Conservation (phyloP, 2,329 filamentous ascomycete species). For the Nakataea oryzae region DNA sequence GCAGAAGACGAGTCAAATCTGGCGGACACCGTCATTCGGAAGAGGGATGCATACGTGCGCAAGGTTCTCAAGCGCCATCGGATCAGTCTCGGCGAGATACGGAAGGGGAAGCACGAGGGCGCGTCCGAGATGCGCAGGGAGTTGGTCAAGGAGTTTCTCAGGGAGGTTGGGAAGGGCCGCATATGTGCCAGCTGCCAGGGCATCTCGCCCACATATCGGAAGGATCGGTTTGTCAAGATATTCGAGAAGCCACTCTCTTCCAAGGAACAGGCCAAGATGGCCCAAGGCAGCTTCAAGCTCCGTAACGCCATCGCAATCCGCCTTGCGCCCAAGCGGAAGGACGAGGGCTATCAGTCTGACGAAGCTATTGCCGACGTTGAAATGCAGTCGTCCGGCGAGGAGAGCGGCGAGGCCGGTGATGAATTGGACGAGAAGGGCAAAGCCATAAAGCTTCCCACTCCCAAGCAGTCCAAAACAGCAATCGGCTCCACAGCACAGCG, state of each 20-base stretch:
- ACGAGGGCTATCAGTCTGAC: slow-evolving; percentile 41
- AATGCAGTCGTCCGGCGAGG: slow-evolving; percentile 28
- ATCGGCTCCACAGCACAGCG: slow-evolving; percentile 41
- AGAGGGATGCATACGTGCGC: slow-evolving; percentile 59
- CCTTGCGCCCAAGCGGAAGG: slow-evolving; percentile 20
- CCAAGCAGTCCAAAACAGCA: slow-evolving; percentile 17
- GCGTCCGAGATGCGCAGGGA: slow-evolving; percentile 65
- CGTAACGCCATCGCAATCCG: slow-evolving; percentile 58
- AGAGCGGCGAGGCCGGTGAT: slow-evolving; percentile 32
- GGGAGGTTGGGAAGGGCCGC: slow-evolving; percentile 57
- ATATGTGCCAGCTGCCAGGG: slow-evolving; percentile 59
- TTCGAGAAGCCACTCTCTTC: slow-evolving; percentile 70
- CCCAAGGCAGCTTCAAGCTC: slow-evolving; percentile 53
- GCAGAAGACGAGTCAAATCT: slow-evolving; percentile 50
- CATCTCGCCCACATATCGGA: slow-evolving; percentile 74
- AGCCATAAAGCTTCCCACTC: slow-evolving; percentile 48
- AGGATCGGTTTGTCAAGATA: slow-evolving; percentile 86
- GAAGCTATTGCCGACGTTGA: slow-evolving; percentile 62
- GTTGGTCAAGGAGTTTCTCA: slow-evolving; percentile 73
- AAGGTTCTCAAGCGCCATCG: slow-evolving; percentile 55
- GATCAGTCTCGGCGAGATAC: slow-evolving; percentile 33
- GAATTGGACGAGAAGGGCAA: slow-evolving; percentile 44
- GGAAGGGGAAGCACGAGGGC: slow-evolving; percentile 70
- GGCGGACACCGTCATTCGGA: slow-evolving; percentile 41
- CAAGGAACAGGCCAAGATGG: slow-evolving; percentile 72